phyloP scores from a whole-genome alignment of 148 eudicot species.

The Talinum fruticosum region DNA sequence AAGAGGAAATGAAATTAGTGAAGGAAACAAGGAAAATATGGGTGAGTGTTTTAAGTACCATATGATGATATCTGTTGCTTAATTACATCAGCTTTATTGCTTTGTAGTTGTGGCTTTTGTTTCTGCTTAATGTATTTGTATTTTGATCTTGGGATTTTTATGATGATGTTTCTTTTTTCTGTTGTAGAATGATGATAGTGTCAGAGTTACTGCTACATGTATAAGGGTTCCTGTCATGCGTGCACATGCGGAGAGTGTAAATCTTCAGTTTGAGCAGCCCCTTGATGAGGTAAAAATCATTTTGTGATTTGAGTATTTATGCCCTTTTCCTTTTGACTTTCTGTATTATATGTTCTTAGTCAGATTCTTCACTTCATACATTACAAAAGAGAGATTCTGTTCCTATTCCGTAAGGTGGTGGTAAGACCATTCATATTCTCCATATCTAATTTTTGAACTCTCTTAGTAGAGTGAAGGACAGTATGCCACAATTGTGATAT shows the following conservation, averaged over 20 bases:
- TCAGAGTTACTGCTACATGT: constrained; percentile 85
- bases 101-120: background rate
- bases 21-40: constrained; percentile 99
- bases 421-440: background rate
- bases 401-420: background rate
- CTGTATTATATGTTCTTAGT: background rate
- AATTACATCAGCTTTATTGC: background rate
- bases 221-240: constrained; percentile 92
- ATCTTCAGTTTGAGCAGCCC: constrained; percentile 87
- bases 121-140: background rate
- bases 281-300: constrained; percentile 77
- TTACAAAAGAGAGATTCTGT: background rate
- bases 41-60: constrained; percentile 44
- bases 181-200: constrained; percentile 56
- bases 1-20: constrained; percentile 96
- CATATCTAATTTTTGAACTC: background rate
- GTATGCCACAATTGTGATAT: too few relatives aligned
- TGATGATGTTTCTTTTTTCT: constrained; percentile 14
- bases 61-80: background rate
- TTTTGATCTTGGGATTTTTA: background rate
- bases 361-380: background rate
- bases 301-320: background rate
- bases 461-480: background rate
- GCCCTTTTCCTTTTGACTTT: background rate
- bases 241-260: constrained; percentile 92